A percentile compares a stretch with the other conserved stretches of the same genome.
Evolutionary conservation across 176 grass and related monocot genomes (phyloP).

Genomic region (Echinochloa phyllopogon): DNA sequence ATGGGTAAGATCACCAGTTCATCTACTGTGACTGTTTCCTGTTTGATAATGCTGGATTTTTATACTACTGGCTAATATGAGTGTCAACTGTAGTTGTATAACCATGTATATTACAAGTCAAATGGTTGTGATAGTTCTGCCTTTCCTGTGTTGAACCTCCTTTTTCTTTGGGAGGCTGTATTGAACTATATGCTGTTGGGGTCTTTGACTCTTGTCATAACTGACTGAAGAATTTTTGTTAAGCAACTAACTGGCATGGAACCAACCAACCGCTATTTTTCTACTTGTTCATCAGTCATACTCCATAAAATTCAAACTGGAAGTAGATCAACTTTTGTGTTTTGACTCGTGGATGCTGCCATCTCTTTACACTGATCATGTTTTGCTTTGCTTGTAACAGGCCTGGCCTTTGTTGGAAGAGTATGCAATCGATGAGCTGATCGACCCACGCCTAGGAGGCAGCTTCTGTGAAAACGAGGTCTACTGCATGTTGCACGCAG

Average conservation of each 20-base stretch:
- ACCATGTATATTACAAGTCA: background rate
- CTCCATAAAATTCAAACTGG: background rate
- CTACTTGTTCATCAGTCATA: background rate
- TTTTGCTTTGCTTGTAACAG: constrained; percentile 40
- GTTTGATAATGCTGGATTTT: background rate
- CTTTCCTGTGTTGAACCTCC: background rate
- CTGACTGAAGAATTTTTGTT: background rate
- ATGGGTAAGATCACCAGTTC: constrained; percentile 65
- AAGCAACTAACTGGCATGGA: background rate
- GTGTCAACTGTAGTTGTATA: background rate
- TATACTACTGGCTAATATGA: background rate
- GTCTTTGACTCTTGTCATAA: background rate
- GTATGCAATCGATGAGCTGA: constrained; percentile 58
- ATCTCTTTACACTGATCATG: background rate
- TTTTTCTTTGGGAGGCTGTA: background rate
- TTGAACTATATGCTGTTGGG: background rate
- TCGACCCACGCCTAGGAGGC: constrained; percentile 66
- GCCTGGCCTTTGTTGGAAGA: constrained; percentile 77
- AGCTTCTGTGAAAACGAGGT: constrained; percentile 73
- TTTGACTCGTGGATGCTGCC: background rate
- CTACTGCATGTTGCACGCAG: constrained; percentile 85
- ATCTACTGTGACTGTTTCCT: background rate
- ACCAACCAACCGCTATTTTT: background rate
- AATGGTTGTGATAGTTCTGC: background rate
- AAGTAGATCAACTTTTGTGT: background rate